phyloP scores from a whole-genome alignment of 129 eudicot genomes.

The Lactuca saligna region DNA sequence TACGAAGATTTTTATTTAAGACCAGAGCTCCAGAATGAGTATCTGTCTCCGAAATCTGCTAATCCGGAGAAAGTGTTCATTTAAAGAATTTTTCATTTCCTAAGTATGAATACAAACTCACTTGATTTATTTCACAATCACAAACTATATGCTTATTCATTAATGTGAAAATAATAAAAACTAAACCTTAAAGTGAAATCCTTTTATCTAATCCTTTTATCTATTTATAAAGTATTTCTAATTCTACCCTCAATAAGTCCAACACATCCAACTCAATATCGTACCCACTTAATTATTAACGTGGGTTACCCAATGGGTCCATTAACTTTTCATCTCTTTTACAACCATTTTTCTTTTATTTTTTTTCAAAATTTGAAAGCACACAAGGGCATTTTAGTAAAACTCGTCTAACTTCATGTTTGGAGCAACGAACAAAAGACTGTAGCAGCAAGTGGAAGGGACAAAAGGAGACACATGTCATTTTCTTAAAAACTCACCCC shows the following conservation, averaged over 20 bases:
- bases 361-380: background rate
- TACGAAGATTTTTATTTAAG: no score
- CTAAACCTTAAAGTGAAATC: background rate
- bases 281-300: conserved; percentile 24
- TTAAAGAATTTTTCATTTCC: no score
- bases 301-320: conserved; percentile 26
- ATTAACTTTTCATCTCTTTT: background rate
- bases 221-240: background rate
- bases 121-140: no score
- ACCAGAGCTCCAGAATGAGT: no score
- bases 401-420: background rate
- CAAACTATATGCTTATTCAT: no score
- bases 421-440: conserved; percentile 8
- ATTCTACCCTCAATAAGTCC: conserved; percentile 18
- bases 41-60: no score
- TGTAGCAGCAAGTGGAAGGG: conserved; percentile 23
- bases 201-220: background rate
- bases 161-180: background rate
- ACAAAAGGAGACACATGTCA: conserved; percentile 44
- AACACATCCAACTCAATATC: conserved; percentile 13
- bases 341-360: background rate
- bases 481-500: conserved; percentile 29
- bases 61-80: no score
- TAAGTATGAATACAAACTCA: no score
- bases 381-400: conserved; percentile 15